Conservation (phyloP, 2,329 filamentous ascomycete genomes). For the Verticillium alfalfae region DNA sequence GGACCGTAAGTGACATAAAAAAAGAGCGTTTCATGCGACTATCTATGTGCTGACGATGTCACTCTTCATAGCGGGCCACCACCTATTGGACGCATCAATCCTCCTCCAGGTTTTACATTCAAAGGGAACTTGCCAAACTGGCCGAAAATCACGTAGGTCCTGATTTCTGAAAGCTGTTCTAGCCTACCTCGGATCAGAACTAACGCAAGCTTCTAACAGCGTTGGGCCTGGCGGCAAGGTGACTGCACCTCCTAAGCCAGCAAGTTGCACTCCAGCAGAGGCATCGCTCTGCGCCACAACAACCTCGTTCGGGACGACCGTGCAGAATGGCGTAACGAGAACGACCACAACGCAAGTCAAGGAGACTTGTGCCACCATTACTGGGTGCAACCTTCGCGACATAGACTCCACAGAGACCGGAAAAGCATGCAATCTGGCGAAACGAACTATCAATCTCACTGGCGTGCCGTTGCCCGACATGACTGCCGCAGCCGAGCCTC, state of each 20-base stretch:
- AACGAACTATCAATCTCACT: background rate
- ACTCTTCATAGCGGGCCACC: background rate
- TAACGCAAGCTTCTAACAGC: background rate
- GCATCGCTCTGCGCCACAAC: slow-evolving; percentile 2
- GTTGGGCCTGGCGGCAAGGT: background rate
- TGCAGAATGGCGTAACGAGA: background rate
- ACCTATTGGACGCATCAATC: background rate
- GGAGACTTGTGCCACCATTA: background rate
- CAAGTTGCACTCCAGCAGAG: background rate
- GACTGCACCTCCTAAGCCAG: background rate
- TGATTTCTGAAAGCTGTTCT: background rate
- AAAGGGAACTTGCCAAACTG: background rate
- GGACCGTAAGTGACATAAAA: background rate
- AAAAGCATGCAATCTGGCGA: background rate
- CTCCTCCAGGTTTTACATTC: background rate
- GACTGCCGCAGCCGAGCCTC: background rate
- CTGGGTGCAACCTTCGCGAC: slow-evolving; percentile 1
- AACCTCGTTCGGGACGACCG: background rate
- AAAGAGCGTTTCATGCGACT: background rate
- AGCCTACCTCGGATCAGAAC: background rate
- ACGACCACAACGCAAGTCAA: slow-evolving; percentile 2
- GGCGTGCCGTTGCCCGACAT: background rate
- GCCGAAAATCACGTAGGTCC: slow-evolving; percentile 3
- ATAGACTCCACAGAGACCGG: background rate
- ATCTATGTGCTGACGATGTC: background rate